Evolutionary conservation across 2,329 filamentous ascomycete species (phyloP), one percentile per base, ranked within the genome.

Genomic region (Akanthomyces uredinophilus): DNA sequence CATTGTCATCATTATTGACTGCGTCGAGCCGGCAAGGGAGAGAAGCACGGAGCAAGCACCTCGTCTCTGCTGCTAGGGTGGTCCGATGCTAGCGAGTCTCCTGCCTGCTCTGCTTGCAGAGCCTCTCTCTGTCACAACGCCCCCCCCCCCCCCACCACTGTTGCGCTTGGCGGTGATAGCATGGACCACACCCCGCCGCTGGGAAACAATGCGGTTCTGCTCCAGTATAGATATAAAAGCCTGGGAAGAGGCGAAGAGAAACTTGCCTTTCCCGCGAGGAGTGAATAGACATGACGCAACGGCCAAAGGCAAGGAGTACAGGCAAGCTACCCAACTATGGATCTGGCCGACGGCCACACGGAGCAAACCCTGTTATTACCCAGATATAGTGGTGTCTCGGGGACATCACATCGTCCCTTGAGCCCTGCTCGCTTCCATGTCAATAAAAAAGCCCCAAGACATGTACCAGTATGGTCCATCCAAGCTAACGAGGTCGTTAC

Each of bases 181-280:
- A 57, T 18, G 55, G 55, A 14, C 54, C 54, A 37, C 54, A 37
- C 18, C 5, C 22, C 10, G 50, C 50, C 43, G 51, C 16, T 54
- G 37, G 35, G 51, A 54, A 11, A 54, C 32, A 41, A 41, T 39
- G 20, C 20, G 20, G 7, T 35, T n/a, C n/a, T 47, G 20, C 11
- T 18, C 44, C 32, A 39, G 10, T 57, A 56, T 47, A 49, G 47
- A 11, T 20, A 35, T 37, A 37, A 1, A 18, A 24, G 11, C 18
- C 18, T 3, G 43, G 14, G 24, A 39, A 18, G 24, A 3, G 43
- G 22, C n/a, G 10, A 41, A 51, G 44, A 11, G 44, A 60, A 60
- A 60, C 24, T 60, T 52, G 57, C 57, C 57, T 60, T 60, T 60
- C 57, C 57, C 57, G 52, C 29, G 35, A 32, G 39, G 18, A 20